Conservation (phyloP, 768 basidiomycete species). For the Tremella mesenterica region DNA sequence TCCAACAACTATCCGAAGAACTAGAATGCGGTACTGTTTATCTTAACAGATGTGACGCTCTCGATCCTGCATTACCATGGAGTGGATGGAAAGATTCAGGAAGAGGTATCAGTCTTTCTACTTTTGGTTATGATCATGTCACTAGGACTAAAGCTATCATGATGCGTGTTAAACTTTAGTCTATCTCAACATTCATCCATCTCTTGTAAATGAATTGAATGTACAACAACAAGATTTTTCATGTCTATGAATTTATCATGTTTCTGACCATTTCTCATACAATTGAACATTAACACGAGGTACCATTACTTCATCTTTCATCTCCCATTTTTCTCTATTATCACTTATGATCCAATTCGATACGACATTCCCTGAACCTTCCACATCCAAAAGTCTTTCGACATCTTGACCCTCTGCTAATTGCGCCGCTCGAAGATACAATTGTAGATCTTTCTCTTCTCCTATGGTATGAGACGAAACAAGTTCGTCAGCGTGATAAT, state of each 20-base stretch:
- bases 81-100: slow-evolving; percentile 90
- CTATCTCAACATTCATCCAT: not conserved
- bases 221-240: not conserved
- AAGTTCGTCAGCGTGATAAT: slow-evolving; percentile 36
- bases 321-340: not conserved
- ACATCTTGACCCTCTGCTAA: slow-evolving; percentile 23
- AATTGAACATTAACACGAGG: not conserved
- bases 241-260: not conserved
- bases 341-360: not conserved
- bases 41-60: slow-evolving; percentile 76
- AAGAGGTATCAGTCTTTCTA: slow-evolving; percentile 78
- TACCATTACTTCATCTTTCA: not conserved
- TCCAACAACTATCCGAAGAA: slow-evolving; percentile 59
- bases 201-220: not conserved
- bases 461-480: slow-evolving; percentile 26
- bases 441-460: slow-evolving; percentile 38
- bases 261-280: slow-evolving; percentile 1
- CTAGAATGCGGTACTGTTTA: slow-evolving; percentile 88
- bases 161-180: slow-evolving; percentile 31
- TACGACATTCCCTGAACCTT: not conserved
- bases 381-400: not conserved
- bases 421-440: slow-evolving; percentile 30
- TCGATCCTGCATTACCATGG: slow-evolving; percentile 92
- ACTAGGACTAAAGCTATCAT: slow-evolving; percentile 42
- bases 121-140: slow-evolving; percentile 49